Evolutionary conservation across 331 rosid genomes (phyloP).

Genomic region (Telfairia occidentalis): DNA sequence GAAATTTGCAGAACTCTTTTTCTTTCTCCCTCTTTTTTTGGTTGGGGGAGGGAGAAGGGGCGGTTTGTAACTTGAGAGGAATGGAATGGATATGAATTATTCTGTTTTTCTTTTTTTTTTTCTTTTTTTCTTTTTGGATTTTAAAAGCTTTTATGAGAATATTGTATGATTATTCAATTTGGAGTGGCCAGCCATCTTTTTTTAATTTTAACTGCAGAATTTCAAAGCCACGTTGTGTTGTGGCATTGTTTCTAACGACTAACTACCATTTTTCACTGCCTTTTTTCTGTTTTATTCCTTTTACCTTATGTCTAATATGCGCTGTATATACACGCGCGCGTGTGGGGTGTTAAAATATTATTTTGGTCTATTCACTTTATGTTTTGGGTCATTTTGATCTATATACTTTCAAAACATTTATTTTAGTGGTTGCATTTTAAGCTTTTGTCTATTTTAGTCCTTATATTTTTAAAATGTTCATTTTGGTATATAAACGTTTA

Average conservation of each 20-base stretch:
- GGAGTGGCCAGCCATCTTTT: not conserved
- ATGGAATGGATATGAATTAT: conserved; percentile 3
- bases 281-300: not conserved
- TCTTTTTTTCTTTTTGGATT: not conserved
- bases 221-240: not conserved
- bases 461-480: too few species aligned
- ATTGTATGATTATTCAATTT: not conserved
- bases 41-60: not conserved
- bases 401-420: too few species aligned
- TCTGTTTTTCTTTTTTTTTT: not conserved
- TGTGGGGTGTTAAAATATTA: too few species aligned
- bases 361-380: too few species aligned
- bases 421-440: too few species aligned
- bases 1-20: conserved; percentile 3
- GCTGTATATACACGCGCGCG: too few species aligned
- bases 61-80: not conserved
- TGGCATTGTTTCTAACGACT: not conserved
- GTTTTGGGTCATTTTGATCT: too few species aligned
- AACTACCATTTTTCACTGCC: not conserved
- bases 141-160: not conserved
- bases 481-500: too few species aligned
- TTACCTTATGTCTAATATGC: too few species aligned
- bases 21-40: not conserved
- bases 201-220: not conserved
- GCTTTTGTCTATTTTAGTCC: too few species aligned